These are phyloP conservation scores for Arthrobotrys sinensis DNA, from an alignment of 2,329 filamentous ascomycete species.

Conservation along the genomic window DNA sequence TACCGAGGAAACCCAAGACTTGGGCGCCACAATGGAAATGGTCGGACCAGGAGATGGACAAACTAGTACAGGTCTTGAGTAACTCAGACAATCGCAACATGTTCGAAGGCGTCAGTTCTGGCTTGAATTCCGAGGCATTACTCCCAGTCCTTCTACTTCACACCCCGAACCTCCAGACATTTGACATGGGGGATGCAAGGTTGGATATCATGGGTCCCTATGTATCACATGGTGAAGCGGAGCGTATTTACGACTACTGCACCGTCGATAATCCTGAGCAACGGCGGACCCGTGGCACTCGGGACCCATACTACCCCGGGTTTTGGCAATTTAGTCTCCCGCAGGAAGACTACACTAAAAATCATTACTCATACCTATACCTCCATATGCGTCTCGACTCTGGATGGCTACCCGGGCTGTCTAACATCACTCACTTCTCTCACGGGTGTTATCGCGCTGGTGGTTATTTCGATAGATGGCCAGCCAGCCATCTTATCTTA, in stretches of 20 bases:
- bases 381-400: slow-evolving; percentile 3
- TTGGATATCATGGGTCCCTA: slow-evolving; percentile 9
- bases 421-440: slow-evolving; percentile 21
- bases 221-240: not conserved
- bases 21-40: slow-evolving; percentile 20
- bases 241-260: slow-evolving; percentile 15
- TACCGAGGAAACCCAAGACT: not conserved
- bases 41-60: not conserved
- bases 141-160: slow-evolving; percentile 18
- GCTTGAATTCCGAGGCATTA: slow-evolving; percentile 26
- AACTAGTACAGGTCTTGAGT: not conserved
- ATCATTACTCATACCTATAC: slow-evolving; percentile 4
- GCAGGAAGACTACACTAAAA: not conserved
- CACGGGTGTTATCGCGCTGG: slow-evolving; percentile 16
- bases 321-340: not conserved
- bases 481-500: not conserved
- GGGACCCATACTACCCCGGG: not conserved
- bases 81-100: not conserved
- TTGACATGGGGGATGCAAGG: slow-evolving; percentile 19
- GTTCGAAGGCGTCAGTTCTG: not conserved
- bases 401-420: slow-evolving; percentile 18
- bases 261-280: not conserved
- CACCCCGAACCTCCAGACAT: slow-evolving; percentile 13
- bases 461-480: slow-evolving; percentile 24
- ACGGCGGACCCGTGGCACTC: not conserved